Base-by-base conservation (phyloP, 2,329 filamentous ascomycete genomes). In the Aspergillus ruber region DNA sequence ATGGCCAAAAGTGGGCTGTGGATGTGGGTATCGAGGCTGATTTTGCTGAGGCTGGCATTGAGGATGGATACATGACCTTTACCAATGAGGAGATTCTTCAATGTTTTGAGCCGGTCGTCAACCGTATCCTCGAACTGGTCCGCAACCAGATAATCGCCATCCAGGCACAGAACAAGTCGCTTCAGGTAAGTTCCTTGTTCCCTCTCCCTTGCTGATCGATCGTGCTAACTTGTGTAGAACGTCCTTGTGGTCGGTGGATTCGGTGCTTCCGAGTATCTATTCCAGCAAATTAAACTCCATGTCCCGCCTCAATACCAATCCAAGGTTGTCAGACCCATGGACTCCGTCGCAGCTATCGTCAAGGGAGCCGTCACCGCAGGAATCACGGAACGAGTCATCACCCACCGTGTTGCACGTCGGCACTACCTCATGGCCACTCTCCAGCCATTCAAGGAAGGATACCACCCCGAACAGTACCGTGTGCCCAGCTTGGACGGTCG, bases 31-130 rank as follows among this genome's bases (percentile, higher is more conserved):
- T 98, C 62, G 93, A 98, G 76, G 90, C 91, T 39, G 93, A 97
- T 65, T 97, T 94, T 74, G 91, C 91, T 35, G 93, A 97, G 66
- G 93, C 93, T 27, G 90, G 90, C 58, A 97, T 98, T 58, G 93
- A 97, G 73, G 93, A 98, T 71, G 91, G 93, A 44, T 97, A 96
- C 76, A 98, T 98, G 93, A 97, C 91, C 2, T 98, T 98, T 68
- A 97, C 90, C 52, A 97, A 98, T 67, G 93, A 97, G 73, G 93
- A 98, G 72, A 97, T 98, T 61, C 78, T 98, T 58, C 91, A 97
- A 74, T 97, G 93, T 75, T 98, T 97, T 68, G 91, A 97, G 76
- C 93, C 93, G 10, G 93, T 98, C 8, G 91, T 97, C 47, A 96
- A 97, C 76, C 82, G 93, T 49, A 97, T 98, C 66, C 74, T 97